Base-by-base conservation (phyloP, 2,329 filamentous ascomycete genomes). In the Beauveria australis region DNA sequence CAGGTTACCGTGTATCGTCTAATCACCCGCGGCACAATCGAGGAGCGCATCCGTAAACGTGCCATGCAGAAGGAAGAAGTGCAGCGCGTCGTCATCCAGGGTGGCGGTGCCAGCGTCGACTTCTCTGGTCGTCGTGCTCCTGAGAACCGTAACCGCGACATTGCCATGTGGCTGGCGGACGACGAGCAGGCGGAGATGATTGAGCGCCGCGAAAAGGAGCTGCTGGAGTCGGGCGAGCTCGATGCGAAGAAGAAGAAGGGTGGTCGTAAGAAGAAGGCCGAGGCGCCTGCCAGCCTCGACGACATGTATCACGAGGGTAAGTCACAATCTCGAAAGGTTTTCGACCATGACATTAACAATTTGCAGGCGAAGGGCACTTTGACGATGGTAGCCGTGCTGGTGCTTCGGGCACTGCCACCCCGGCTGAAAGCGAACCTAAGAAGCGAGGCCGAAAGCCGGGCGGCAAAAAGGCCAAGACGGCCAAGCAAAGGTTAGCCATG, bases 271-370 rank as follows among this genome's bases (percentile, higher is more conserved):
- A 85, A 85, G 73, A 77, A 79, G 63, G 78, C 76, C 47, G 79
- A 78, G 62, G 77, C 73, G 44, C 74, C 78, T 47, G 83, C 84
- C 68, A 93, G 89, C 69, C 77, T 97, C 74, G 94, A 97, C 73
- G 93, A 97, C 71, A 92, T 99, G 90, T 99, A 99, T 77, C 94
- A 99, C 73, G 94, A 99, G 82, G 94, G 94, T 96, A 74, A 86
- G 90, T 77, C 14, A 37, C 1, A 5, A 63, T 6, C 19, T 1
- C 6, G 37, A 40, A 19, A 30, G 7, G 2, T 5, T 14, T 3
- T 5, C 1, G 6, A n/a, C 16, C 8, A 28, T 18, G 9, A 54
- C 57, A 46, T 68, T 75, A 68, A 74, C 66, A 59, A 14, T 44
- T 61, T 5, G 58, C 70, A 97, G 93, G 93, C 69, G 94, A 99